Evolutionary conservation across 768 basidiomycete genomes (phyloP), one percentile per base, ranked within the genome.

Genomic region (Russula sp.): DNA sequence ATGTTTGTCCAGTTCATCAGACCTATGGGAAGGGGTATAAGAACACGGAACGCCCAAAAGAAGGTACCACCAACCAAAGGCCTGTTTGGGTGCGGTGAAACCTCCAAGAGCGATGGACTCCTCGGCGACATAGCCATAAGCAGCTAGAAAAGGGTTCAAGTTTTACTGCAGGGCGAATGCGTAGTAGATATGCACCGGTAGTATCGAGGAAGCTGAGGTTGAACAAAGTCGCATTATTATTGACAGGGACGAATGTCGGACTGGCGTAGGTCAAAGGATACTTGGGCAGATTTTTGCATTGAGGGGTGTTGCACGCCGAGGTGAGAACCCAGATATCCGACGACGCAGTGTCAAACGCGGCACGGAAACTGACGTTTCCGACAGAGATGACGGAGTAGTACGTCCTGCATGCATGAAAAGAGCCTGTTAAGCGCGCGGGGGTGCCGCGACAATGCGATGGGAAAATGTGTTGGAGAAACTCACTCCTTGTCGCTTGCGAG

Each of bases 291-390:
- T 71, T 67, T 51, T 76, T 75, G 73, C 90, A 91, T 0, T 78
- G 69, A n/a, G 70, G 68, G 13, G 84, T 79, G 34, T 72, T 73
- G 73, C 90, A 92, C 4, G 69, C 77, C 8, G 88, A 85, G 16
- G 88, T 86, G 49, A 83, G 70, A 20, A 91, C 65, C 89, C 89
- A 92, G 13, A 88, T 73, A 75, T 86, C 85, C 16, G 86, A 77
- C 8, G 89, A 91, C 18, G 79, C 90, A 1, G 89, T 91, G 71
- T 92, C 90, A 49, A 91, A 75, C 0, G 82, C 83, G 20, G 85
- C 82, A 16, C 88, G 84, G 68, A 90, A 86, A 68, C 75, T 82
- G 60, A 89, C 81, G 59, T 77, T 75, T 37, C 89, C 90, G 32
- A 79, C 75, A 65, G 80, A 73, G 61, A 91, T 78, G 45, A 87